phyloP scores from a whole-genome alignment of 1,284 basidiomycete species.

The Gomphus bonarii region DNA sequence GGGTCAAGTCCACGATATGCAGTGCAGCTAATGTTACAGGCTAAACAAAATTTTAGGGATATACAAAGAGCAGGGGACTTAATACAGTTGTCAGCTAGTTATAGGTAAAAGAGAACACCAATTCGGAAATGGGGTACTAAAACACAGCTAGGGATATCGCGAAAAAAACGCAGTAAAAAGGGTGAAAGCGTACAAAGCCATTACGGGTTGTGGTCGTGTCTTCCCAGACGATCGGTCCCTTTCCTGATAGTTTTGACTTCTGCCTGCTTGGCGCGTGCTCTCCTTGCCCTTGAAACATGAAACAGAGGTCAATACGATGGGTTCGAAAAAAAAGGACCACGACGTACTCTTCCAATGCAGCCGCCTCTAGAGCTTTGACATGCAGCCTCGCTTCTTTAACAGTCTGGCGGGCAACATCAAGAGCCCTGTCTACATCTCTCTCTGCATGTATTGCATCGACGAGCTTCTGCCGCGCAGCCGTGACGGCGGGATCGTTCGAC shows the following conservation, averaged over 20 bases:
- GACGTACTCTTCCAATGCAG: constrained; percentile 46
- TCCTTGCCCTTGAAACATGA: constrained; percentile 31
- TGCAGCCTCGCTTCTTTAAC: constrained; percentile 44
- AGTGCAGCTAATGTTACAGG: no score
- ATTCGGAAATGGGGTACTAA: not conserved
- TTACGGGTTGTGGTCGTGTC: constrained; percentile 28
- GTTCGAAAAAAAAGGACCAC: not conserved
- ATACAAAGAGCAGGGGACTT: no score
- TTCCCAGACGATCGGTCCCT: constrained; percentile 41
- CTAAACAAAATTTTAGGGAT: no score
- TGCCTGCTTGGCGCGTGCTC: constrained; percentile 47
- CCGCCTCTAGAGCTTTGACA: constrained; percentile 40
- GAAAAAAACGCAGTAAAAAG: not conserved
- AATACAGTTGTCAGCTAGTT: no score
- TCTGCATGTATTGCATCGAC: constrained; percentile 44
- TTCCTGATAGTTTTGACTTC: constrained; percentile 48
- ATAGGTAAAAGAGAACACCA: not conserved
- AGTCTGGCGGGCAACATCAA: constrained; percentile 32
- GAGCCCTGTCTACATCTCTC: constrained; percentile 42
- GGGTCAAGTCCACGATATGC: no score
- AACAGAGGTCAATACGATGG: not conserved
- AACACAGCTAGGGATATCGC: not conserved
- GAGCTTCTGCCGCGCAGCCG: constrained; percentile 42
- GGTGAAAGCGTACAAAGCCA: not conserved
- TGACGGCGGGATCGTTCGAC: constrained; percentile 38